Conservation (phyloP, 2,329 filamentous ascomycete genomes). For the Cercospora nicotianae region DNA sequence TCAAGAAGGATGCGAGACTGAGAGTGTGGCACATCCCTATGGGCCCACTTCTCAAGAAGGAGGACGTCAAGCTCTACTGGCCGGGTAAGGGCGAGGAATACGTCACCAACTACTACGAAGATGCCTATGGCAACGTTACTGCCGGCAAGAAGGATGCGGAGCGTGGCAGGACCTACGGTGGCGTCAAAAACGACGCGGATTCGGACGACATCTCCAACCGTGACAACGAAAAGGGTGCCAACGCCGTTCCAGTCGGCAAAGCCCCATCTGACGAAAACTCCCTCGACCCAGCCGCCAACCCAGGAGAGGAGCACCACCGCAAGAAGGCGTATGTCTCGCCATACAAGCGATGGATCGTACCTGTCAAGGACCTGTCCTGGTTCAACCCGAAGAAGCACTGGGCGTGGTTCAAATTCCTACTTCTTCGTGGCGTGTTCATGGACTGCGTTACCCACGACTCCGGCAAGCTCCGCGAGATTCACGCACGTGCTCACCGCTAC, state of each 20-base stretch:
- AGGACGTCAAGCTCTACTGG: constrained; percentile 6
- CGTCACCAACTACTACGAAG: constrained; percentile 22
- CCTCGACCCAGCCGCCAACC: constrained; percentile 2
- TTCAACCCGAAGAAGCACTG: constrained; percentile 20
- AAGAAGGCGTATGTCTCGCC: background rate
- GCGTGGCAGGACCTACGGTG: constrained; percentile 41
- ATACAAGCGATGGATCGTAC: constrained; percentile 39
- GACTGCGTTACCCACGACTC: constrained; percentile 32
- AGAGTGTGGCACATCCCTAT: constrained; percentile 55
- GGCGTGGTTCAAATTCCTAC: constrained; percentile 24
- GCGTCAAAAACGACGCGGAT: constrained; percentile 14
- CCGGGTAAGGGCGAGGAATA: background rate
- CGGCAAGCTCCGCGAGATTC: constrained; percentile 33
- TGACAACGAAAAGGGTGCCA: background rate
- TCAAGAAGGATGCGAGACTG: constrained; percentile 62
- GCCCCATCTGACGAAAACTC: constrained; percentile 1
- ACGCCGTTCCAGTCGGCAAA: constrained; percentile 7
- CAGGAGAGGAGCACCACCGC: background rate
- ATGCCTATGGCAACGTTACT: constrained; percentile 20
- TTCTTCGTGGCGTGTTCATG: constrained; percentile 27
- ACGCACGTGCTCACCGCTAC: constrained; percentile 59
- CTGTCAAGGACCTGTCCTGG: constrained; percentile 33
- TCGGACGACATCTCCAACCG: constrained; percentile 17
- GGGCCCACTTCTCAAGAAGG: constrained; percentile 41
- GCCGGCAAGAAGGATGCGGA: constrained; percentile 51